Conservation (phyloP, 345 rosid species). For the Acer saccharum region DNA sequence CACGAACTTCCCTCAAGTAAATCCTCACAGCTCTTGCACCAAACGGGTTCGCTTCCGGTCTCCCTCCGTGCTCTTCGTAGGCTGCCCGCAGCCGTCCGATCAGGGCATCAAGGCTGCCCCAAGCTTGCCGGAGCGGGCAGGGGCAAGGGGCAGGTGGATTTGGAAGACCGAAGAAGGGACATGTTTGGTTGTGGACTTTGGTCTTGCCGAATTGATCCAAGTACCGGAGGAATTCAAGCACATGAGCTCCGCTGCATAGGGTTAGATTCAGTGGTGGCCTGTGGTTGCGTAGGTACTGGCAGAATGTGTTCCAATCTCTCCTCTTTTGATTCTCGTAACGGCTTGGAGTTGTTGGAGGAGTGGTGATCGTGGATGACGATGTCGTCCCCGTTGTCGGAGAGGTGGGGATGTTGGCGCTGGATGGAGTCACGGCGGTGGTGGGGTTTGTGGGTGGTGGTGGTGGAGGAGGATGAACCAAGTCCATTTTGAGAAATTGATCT, state of each 20-base stretch:
- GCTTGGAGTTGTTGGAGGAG: constrained; percentile 48
- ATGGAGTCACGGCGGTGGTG: constrained; percentile 4
- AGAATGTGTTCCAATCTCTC: constrained; percentile 92
- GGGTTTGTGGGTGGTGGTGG: constrained; percentile 20
- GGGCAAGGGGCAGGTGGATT: constrained; percentile 93
- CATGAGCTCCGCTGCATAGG: constrained; percentile 84
- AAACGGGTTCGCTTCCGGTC: constrained; percentile 85
- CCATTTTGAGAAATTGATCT: constrained; percentile 32
- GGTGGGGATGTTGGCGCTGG: constrained; percentile 8
- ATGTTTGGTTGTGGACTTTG: constrained; percentile 74
- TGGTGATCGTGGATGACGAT: too few species aligned
- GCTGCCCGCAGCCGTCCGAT: constrained; percentile 97
- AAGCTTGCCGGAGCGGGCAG: constrained; percentile 90
- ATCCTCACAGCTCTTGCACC: constrained; percentile 88
- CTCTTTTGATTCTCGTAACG: constrained; percentile 88
- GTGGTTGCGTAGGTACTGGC: constrained; percentile 82
- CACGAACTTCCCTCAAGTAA: constrained; percentile 85
- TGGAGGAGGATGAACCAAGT: constrained; percentile 37
- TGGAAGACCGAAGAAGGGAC: constrained; percentile 87
- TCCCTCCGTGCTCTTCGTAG: constrained; percentile 85
- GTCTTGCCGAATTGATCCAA: constrained; percentile 78
- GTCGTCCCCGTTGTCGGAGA: constrained; percentile 27
- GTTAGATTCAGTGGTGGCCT: constrained; percentile 73
- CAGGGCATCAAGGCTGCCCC: constrained; percentile 99
- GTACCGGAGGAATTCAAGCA: constrained; percentile 82